phyloP scores from a whole-genome alignment of 2,329 filamentous ascomycete genomes.

The Fusarium poae region DNA sequence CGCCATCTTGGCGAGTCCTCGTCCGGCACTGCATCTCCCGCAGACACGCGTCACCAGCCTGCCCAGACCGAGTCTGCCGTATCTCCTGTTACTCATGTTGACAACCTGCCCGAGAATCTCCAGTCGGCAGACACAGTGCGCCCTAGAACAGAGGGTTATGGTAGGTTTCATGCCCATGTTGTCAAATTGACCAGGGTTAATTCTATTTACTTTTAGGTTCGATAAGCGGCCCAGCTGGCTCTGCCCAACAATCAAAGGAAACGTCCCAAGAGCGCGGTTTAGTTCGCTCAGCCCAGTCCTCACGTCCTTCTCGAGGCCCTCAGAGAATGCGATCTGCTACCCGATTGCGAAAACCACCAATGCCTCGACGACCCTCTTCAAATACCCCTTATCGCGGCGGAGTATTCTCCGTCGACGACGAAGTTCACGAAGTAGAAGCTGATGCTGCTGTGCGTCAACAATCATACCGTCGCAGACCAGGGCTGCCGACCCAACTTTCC shows the following conservation, averaged over 20 bases:
- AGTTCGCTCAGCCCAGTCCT: conserved; percentile 51
- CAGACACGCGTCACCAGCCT: conserved; percentile 61
- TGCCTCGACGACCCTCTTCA: conserved; percentile 77
- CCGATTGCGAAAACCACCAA: conserved; percentile 77
- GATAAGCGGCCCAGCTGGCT: conserved; percentile 46
- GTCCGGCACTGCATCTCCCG: conserved; percentile 61
- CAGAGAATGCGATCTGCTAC: conserved; percentile 63
- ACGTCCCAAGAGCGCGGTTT: conserved; percentile 56
- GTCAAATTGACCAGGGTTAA: conserved; percentile 28
- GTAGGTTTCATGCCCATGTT: conserved; percentile 55
- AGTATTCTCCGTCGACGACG: conserved; percentile 93
- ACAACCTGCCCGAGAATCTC: conserved; percentile 65
- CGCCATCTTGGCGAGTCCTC: conserved; percentile 55
- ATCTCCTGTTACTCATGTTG: conserved; percentile 53
- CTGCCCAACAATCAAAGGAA: conserved; percentile 54
- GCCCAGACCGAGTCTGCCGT: conserved; percentile 54
- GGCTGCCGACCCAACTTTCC: conserved; percentile 53
- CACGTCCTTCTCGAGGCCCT: conserved; percentile 59
- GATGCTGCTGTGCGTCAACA: conserved; percentile 68
- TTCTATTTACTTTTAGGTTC: conserved; percentile 43
- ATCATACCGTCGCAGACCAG: conserved; percentile 54
- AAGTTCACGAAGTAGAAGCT: conserved; percentile 81
- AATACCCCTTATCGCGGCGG: conserved; percentile 84
- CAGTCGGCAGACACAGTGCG: conserved; percentile 72
- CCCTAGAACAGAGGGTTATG: conserved; percentile 70